Percentiles rank a stretch among this genome's conserved stretches.
Conservation (phyloP, 2,329 filamentous ascomycete species). For the Hypoxylon rubiginosum region DNA sequence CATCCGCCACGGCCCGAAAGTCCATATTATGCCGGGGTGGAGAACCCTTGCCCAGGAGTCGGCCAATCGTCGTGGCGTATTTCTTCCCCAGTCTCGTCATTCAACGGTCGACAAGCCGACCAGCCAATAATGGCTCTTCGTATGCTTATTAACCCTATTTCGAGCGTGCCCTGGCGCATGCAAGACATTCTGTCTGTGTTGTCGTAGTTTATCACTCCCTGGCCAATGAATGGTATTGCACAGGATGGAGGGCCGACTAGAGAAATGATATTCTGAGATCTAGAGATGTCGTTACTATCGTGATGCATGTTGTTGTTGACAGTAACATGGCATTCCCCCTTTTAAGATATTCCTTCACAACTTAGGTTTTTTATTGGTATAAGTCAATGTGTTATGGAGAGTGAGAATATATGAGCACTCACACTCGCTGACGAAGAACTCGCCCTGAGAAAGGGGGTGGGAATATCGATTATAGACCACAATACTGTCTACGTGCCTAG, state of each 20-base stretch:
- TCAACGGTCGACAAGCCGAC: constrained; percentile 36
- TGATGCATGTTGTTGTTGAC: constrained; percentile 11
- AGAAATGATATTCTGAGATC: constrained; percentile 18
- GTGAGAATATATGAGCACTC: not conserved
- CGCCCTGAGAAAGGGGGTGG: not conserved
- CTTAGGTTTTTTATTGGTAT: not conserved
- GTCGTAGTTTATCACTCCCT: constrained; percentile 6
- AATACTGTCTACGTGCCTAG: too few species aligned
- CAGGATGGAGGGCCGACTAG: not conserved
- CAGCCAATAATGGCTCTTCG: constrained; percentile 16
- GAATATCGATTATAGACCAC: not conserved
- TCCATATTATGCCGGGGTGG: constrained; percentile 51
- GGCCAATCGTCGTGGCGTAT: constrained; percentile 42
- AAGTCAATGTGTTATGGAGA: not conserved
- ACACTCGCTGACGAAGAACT: not conserved
- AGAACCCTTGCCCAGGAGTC: constrained; percentile 33
- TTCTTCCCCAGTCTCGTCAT: constrained; percentile 41
- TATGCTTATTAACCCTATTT: constrained; percentile 28
- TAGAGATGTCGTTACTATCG: constrained; percentile 9
- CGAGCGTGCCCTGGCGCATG: constrained; percentile 33
- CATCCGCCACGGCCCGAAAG: constrained; percentile 53
- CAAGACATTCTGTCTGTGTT: constrained; percentile 29
- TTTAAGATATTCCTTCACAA: not conserved
- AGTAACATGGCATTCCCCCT: constrained; percentile 1
- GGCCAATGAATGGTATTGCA: constrained; percentile 14